Evolutionary conservation across 768 basidiomycete genomes (phyloP).

Genomic region (Agaricus blazei): DNA sequence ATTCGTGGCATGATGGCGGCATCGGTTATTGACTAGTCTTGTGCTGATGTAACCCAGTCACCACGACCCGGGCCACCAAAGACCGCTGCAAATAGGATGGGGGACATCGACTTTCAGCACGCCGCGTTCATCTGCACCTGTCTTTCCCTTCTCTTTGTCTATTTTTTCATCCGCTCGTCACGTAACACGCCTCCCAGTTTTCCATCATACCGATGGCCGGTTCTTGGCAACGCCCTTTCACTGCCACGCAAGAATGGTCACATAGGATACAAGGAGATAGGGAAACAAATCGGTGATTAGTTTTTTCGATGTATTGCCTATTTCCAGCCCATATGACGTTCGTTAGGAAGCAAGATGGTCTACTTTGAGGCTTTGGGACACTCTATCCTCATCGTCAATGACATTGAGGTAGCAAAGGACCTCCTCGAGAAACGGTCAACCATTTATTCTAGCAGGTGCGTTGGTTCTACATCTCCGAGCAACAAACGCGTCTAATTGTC

Average conservation of each 20-base stretch:
- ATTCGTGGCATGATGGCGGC: too few relatives aligned
- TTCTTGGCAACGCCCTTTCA: slow-evolving; percentile 5
- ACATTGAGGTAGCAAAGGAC: slow-evolving; percentile 19
- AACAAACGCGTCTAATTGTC: neutral
- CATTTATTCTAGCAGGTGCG: slow-evolving; percentile 21
- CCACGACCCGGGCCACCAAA: too few relatives aligned
- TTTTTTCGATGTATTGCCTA: neutral
- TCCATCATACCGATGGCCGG: neutral
- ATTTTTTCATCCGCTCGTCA: neutral
- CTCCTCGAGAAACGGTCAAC: slow-evolving; percentile 23
- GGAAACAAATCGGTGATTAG: neutral
- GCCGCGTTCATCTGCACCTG: neutral
- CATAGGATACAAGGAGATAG: neutral
- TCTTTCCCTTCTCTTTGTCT: neutral
- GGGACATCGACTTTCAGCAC: neutral
- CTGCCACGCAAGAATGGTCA: neutral
- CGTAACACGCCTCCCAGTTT: slow-evolving; percentile 1
- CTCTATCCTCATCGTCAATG: slow-evolving; percentile 21
- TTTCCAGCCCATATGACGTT: neutral
- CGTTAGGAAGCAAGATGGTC: slow-evolving; percentile 11
- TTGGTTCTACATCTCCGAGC: neutral
- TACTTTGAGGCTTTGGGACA: slow-evolving; percentile 23
- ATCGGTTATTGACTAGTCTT: too few relatives aligned
- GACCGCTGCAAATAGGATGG: neutral
- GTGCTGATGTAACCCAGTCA: too few relatives aligned